Conservation (phyloP, 2,329 filamentous ascomycete species). For the Achaetomium macrosporum region DNA sequence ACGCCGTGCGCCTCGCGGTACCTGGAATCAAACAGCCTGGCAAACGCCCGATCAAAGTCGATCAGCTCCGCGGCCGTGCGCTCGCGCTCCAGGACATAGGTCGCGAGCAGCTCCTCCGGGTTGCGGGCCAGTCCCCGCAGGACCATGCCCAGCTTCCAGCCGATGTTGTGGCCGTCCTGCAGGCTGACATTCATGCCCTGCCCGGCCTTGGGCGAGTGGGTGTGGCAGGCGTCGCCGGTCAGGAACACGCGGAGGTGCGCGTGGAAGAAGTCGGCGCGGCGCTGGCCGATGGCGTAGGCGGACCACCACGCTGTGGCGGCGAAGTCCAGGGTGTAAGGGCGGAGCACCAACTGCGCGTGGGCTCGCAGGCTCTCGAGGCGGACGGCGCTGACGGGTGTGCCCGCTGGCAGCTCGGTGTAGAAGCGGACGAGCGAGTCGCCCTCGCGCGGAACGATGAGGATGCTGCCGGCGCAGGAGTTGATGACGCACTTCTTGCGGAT, state of each 20-base stretch:
- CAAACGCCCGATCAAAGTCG: conserved; percentile 52
- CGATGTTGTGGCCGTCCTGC: conserved; percentile 59
- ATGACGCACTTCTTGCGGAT: conserved; percentile 53
- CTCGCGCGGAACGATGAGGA: conserved; percentile 59
- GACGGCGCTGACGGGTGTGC: conserved; percentile 46
- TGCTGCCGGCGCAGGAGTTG: conserved; percentile 47
- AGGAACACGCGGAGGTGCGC: conserved; percentile 53
- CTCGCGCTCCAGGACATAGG: conserved; percentile 48
- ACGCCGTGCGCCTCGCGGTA: conserved; percentile 33
- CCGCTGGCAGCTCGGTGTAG: conserved; percentile 53
- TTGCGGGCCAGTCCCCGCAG: conserved; percentile 39
- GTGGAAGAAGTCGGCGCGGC: conserved; percentile 54
- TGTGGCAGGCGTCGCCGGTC: conserved; percentile 60
- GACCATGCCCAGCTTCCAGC: conserved; percentile 52
- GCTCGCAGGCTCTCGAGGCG: conserved; percentile 48
- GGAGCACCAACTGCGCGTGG: conserved; percentile 47
- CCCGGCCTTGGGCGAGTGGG: conserved; percentile 60
- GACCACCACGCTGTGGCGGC: conserved; percentile 57
- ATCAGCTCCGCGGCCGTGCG: conserved; percentile 52
- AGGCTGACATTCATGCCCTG: conserved; percentile 58
- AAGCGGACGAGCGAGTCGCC: conserved; percentile 52
- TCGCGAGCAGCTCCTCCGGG: conserved; percentile 42
- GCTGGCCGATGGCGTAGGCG: conserved; percentile 57
- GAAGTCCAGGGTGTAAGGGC: conserved; percentile 49
- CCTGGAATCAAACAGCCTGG: conserved; percentile 46